Conservation (phyloP, 1,284 basidiomycete genomes). For the Boletus chippewaensis region DNA sequence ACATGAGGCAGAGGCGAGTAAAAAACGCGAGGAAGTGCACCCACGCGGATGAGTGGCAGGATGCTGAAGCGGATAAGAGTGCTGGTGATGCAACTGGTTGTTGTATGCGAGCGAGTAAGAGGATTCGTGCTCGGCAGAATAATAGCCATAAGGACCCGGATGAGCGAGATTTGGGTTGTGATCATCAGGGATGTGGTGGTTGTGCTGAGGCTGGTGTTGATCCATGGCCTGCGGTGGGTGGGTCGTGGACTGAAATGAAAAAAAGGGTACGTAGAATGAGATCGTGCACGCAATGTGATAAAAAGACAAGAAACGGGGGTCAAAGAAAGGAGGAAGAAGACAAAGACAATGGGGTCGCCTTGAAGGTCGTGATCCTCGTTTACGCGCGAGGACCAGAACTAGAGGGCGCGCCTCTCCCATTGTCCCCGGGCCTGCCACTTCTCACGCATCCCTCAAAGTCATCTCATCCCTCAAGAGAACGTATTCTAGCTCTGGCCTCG, state of each 20-base stretch:
- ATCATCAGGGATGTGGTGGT: slow-evolving; percentile 39
- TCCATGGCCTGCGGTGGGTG: slow-evolving; percentile 35
- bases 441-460: slow-evolving; percentile 18
- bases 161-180: slow-evolving; percentile 35
- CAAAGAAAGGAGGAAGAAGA: slow-evolving; percentile 24
- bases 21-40: slow-evolving; percentile 39
- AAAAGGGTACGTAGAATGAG: slow-evolving; percentile 24
- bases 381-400: slow-evolving; percentile 23
- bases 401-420: slow-evolving; percentile 1
- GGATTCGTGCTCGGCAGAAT: slow-evolving; percentile 37
- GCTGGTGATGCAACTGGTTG: slow-evolving; percentile 35
- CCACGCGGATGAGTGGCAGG: slow-evolving; percentile 47
- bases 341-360: slow-evolving; percentile 21
- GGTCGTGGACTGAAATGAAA: slow-evolving; percentile 36
- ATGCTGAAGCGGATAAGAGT: slow-evolving; percentile 39
- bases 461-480: neutral
- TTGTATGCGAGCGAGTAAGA: slow-evolving; percentile 39
- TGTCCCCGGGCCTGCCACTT: slow-evolving; percentile 15
- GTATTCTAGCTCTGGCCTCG: slow-evolving; percentile 15
- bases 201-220: slow-evolving; percentile 34
- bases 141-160: slow-evolving; percentile 34
- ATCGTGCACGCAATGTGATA: slow-evolving; percentile 32
- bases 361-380: slow-evolving; percentile 27
- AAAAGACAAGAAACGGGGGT: slow-evolving; percentile 28
- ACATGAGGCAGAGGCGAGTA: slow-evolving; percentile 43